Conservation (phyloP, 495 filamentous ascomycete genomes). For the Terfezia boudieri region DNA sequence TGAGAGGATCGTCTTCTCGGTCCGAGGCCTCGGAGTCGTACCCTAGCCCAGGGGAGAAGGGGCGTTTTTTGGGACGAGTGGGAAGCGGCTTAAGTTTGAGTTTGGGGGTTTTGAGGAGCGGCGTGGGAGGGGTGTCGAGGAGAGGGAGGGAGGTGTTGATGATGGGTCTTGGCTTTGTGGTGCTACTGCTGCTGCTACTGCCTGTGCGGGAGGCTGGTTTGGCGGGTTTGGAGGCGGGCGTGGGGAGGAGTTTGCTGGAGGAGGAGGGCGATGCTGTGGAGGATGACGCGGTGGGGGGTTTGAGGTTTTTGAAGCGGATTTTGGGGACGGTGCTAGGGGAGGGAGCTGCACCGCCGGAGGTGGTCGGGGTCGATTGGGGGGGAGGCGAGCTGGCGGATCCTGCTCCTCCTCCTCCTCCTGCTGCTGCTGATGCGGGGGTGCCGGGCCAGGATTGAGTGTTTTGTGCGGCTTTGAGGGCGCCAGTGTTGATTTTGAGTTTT, state of each 20-base stretch:
- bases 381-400: too few species aligned
- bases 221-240: constrained; percentile 9
- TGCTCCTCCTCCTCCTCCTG: background rate
- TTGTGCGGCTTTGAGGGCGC: constrained; percentile 8
- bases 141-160: constrained; percentile 14
- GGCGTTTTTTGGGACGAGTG: constrained; percentile 21
- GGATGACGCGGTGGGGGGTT: constrained; percentile 18
- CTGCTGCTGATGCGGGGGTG: constrained; percentile 14
- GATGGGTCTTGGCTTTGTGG: constrained; percentile 19
- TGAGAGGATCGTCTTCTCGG: constrained; percentile 59
- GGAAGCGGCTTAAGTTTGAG: constrained; percentile 38
- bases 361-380: too few species aligned
- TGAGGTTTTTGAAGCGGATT: constrained; percentile 20
- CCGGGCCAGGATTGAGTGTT: constrained; percentile 6
- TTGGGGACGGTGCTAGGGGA: constrained; percentile 23
- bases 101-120: constrained; percentile 22
- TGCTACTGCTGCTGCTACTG: constrained; percentile 19
- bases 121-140: constrained; percentile 2
- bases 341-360: too few species aligned
- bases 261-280: too few species aligned
- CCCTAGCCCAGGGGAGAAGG: constrained; percentile 41
- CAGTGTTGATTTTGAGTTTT: constrained; percentile 30
- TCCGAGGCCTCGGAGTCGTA: constrained; percentile 97
- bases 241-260: too few species aligned
- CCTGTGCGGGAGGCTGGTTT: constrained; percentile 29